These are phyloP conservation scores for Termitomyces sp. DNA, from an alignment of 768 basidiomycete species.

Conservation along the genomic window DNA sequence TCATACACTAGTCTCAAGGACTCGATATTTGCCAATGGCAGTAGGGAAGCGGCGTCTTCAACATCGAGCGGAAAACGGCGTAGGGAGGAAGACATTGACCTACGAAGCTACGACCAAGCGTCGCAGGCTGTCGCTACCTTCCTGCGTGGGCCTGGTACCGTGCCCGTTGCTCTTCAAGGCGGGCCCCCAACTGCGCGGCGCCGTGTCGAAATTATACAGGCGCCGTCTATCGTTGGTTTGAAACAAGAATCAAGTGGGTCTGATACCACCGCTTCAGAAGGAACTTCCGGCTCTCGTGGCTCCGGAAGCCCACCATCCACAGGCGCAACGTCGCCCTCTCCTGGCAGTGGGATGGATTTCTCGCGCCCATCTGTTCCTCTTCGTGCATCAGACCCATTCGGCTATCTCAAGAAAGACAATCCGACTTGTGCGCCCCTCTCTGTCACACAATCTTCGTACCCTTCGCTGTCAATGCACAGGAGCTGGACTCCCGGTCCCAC, in stretches of 20 bases:
- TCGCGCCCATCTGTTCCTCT: conserved; percentile 7
- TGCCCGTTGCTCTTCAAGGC: conserved; percentile 18
- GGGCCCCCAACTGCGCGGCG: conserved; percentile 29
- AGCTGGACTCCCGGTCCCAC: conserved; percentile 25
- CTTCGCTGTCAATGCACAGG: conserved; percentile 31
- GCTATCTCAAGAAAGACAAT: conserved; percentile 43
- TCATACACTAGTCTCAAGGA: conserved; percentile 59
- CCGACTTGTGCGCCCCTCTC: conserved; percentile 26
- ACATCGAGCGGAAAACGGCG: conserved; percentile 42
- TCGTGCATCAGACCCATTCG: conserved; percentile 49
- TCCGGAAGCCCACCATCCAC: conserved; percentile 20
- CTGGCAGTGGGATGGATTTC: conserved; percentile 1
- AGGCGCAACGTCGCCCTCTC: conserved; percentile 24
- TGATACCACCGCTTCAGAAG: conserved; percentile 13
- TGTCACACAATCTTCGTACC: conserved; percentile 16
- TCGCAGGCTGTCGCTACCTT: conserved; percentile 50
- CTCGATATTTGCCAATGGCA: conserved; percentile 44
- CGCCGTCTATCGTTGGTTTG: not conserved
- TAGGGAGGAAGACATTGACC: conserved; percentile 47
- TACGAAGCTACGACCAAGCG: conserved; percentile 50
- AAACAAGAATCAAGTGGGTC: conserved; percentile 15
- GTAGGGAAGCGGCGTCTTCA: conserved; percentile 33
- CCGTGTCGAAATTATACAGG: conserved; percentile 23
- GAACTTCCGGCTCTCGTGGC: conserved; percentile 9
- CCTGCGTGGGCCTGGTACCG: conserved; percentile 32